phyloP scores from a whole-genome alignment of 306 rosid species.

The Rosa lucieae region DNA sequence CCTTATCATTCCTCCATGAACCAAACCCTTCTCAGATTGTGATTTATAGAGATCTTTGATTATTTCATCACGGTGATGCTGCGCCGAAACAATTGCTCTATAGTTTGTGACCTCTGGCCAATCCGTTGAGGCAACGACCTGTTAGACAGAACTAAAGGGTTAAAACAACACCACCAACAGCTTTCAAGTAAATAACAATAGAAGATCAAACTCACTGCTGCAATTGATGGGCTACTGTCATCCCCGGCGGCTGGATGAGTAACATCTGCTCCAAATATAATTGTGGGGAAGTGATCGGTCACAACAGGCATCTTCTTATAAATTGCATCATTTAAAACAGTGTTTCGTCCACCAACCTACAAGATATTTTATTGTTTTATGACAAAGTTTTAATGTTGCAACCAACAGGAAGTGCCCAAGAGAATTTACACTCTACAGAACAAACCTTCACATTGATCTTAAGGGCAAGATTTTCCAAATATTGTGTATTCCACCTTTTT shows the following conservation, averaged over 20 bases:
- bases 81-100: slow-evolving; percentile 66
- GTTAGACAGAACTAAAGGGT: neutral
- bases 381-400: neutral
- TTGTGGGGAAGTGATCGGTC: slow-evolving; percentile 49
- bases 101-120: slow-evolving; percentile 78
- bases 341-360: slow-evolving; percentile 67
- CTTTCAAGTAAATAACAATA: neutral
- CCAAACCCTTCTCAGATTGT: slow-evolving; percentile 34
- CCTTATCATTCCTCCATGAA: slow-evolving; percentile 72
- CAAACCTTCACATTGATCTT: slow-evolving; percentile 73
- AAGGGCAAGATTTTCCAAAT: slow-evolving; percentile 70
- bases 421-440: neutral
- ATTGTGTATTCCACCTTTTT: slow-evolving; percentile 31
- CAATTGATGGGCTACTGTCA: slow-evolving; percentile 69
- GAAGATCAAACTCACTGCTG: slow-evolving; percentile 54
- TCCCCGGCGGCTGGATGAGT: slow-evolving; percentile 79
- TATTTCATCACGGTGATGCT: slow-evolving; percentile 58
- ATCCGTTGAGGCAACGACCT: slow-evolving; percentile 96
- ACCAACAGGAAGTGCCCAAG: neutral
- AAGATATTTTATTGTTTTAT: neutral
- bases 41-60: slow-evolving; percentile 62
- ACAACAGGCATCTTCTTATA: slow-evolving; percentile 43
- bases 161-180: neutral
- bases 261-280: slow-evolving; percentile 83
- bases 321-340: slow-evolving; percentile 58